Evolutionary conservation across 305 asterid species (phyloP), one percentile per base, ranked within the genome.

Genomic region (Solanum chacoense): DNA sequence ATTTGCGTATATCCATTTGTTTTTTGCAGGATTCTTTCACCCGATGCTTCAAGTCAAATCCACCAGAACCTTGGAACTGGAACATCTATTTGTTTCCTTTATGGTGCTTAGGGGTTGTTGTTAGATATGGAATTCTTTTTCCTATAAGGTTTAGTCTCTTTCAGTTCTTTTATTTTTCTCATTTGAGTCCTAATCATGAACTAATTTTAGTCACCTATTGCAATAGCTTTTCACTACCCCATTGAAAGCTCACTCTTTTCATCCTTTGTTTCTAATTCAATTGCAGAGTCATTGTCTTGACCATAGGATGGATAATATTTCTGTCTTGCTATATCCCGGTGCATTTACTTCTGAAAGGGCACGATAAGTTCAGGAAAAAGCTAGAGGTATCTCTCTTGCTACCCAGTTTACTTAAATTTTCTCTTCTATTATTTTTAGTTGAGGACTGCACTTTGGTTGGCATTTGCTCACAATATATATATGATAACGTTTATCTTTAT

Each of bases 31-130:
- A 97, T 89, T 95, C 98, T 71, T 97, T 97, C 93, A 96, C 98
- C 1, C 92, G 98, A 92, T 97, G 99, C 93, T 97, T 96, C 93
- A 96, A 97, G 94, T 97, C 99, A 26, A 96, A 93, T 92, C 95
- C 99, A 86, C 96, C 98, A 55, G 99, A 96, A 83, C 99, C 99
- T 26, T 96, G 99, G 99, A 96, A 96, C 92, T 98, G 99, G 99
- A 98, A 96, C 90, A 87, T 98, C 35, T 98, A 98, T 93, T 93
- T 97, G 93, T 94, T 97, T 91, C 98, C 99, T 42, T 90, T 98
- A 91, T 96, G 98, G 98, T 95, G 98, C 90, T 85, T 95, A 76
- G 94, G 94, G 83, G 98, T 95, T 74, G 90, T 95, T 75, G 94
- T 95, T 91, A 92, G 99, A 95, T 98, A 98, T 92, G 95, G 95